Conservation (phyloP, 345 rosid species). For the Eucalyptus guilfoylei region DNA sequence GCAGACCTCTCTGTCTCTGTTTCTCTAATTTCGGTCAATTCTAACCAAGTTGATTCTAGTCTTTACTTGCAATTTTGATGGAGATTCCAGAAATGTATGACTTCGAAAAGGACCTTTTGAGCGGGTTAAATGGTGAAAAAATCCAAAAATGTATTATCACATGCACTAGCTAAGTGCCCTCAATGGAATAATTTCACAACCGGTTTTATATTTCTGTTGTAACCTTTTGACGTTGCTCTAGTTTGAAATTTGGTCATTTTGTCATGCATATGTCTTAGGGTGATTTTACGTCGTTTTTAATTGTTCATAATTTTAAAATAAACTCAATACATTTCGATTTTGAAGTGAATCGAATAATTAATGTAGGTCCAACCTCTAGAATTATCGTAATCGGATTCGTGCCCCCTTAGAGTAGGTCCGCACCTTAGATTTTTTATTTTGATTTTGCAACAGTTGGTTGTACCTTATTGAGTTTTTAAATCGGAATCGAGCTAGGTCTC, state of each 20-base stretch:
- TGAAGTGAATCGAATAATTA: neutral
- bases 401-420: neutral
- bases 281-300: neutral
- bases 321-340: neutral
- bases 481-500: neutral
- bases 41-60: neutral
- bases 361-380: neutral
- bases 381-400: neutral
- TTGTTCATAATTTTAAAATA: neutral
- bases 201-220: neutral
- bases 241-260: neutral
- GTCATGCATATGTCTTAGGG: neutral
- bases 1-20: neutral
- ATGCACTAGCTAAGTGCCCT: neutral
- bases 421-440: neutral
- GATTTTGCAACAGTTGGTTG: neutral
- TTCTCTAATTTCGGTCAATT: neutral
- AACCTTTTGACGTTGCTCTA: neutral
- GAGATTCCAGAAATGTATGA: neutral
- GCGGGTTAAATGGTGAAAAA: neutral
- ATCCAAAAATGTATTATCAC: neutral
- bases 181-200: neutral
- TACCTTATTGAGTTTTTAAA: neutral
- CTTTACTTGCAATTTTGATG: neutral
- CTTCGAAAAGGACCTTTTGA: neutral